Evolutionary conservation across 1,139 yeast genomes (phyloP).

Genomic region (Debaryomycetaceae sp.): DNA sequence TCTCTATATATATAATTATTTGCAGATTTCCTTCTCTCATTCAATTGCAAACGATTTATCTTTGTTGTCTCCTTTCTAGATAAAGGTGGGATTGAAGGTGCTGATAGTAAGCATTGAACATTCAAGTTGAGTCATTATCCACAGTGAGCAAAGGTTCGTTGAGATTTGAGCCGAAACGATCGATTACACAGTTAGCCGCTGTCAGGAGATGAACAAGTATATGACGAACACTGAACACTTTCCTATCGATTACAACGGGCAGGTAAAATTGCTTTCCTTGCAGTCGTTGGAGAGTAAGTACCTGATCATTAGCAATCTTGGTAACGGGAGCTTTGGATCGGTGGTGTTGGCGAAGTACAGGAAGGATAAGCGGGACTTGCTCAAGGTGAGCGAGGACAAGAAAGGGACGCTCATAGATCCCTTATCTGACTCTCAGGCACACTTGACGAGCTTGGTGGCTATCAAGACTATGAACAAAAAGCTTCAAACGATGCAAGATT

Average conservation of each 20-base stretch:
- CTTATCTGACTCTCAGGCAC: slow-evolving; percentile 20
- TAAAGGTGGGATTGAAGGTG: neutral
- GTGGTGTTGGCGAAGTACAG: slow-evolving; percentile 58
- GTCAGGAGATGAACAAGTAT: neutral
- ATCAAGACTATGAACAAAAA: slow-evolving; percentile 72
- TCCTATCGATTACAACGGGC: slow-evolving; percentile 13
- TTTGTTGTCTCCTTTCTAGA: neutral
- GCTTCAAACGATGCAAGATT: slow-evolving; percentile 49
- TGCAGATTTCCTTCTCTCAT: neutral
- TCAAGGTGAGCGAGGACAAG: slow-evolving; percentile 11
- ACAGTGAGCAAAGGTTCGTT: too few species aligned
- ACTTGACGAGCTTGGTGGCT: slow-evolving; percentile 58
- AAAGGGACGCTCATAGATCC: slow-evolving; percentile 53
- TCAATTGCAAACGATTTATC: neutral
- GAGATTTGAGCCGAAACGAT: neutral
- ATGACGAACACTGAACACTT: neutral
- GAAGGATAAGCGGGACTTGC: slow-evolving; percentile 11
- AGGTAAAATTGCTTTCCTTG: slow-evolving; percentile 32
- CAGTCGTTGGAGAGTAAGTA: slow-evolving; percentile 44
- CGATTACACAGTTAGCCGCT: slow-evolving; percentile 1
- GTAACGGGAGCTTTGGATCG: slow-evolving; percentile 77
- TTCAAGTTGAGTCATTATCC: too few species aligned
- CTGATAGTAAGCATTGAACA: too few species aligned
- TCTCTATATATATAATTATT: too few species aligned
- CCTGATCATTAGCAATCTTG: slow-evolving; percentile 51